Conservation (phyloP, 148 eudicot species). For the Chenopodium formosanum region DNA sequence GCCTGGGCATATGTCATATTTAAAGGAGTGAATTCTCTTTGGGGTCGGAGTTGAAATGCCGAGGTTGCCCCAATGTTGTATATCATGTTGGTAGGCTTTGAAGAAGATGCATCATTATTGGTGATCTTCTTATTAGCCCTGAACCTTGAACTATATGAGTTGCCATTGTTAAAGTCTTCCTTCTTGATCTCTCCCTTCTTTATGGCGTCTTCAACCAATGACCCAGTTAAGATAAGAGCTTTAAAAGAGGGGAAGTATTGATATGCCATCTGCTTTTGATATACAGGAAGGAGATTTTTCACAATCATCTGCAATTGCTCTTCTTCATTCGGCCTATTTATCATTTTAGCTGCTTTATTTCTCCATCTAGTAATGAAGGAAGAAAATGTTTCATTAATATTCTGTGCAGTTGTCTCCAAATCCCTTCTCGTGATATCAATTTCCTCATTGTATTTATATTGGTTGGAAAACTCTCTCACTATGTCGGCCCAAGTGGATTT, state of each 20-base stretch:
- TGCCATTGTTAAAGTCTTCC: too few relatives aligned
- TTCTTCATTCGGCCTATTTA: not conserved
- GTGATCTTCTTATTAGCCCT: too few relatives aligned
- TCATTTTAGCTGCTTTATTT: not conserved
- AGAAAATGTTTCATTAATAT: not conserved
- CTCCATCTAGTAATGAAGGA: not conserved
- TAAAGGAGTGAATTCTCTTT: not conserved
- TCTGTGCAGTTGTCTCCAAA: not conserved
- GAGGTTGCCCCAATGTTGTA: not conserved
- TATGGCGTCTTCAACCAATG: not conserved
- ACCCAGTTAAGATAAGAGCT: not conserved
- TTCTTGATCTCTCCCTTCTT: not conserved
- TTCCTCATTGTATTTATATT: too few relatives aligned
- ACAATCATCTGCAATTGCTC: constrained; percentile 1
- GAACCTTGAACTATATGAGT: not conserved
- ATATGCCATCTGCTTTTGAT: not conserved
- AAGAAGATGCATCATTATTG: too few relatives aligned
- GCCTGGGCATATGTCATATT: too few relatives aligned
- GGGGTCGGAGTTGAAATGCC: not conserved
- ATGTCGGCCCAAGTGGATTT: not conserved
- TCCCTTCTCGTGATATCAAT: not conserved
- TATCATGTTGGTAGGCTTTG: not conserved
- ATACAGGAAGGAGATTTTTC: not conserved
- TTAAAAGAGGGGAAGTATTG: not conserved
- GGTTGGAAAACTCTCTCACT: not conserved